Evolutionary conservation across 805 yeast genomes (phyloP), one percentile per base, ranked within the genome.

Genomic region (Sugiyamaella qingdaonensis): DNA sequence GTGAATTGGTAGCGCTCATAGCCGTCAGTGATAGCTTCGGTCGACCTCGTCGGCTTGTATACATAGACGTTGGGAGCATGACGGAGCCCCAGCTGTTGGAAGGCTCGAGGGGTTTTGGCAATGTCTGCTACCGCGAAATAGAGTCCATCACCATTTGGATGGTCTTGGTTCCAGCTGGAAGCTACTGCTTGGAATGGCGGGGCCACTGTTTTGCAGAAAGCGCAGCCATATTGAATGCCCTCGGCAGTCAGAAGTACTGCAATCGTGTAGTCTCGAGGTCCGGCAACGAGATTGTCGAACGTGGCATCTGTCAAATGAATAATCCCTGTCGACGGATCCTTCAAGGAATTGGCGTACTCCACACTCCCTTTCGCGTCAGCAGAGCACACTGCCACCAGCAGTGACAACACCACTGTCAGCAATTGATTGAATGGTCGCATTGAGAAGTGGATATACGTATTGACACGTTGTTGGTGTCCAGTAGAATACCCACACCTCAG

Each of bases 101-200:
- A 86, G 10, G 79, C 68, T 44, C 71, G 70, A 61, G 76, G 77
- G 13, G 82, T 76, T 46, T 80, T 80, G 45, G 75, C 70, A 63
- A 87, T 83, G 64, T 92, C 96, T 13, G 95, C 83, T 42, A 76
- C 71, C 14, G 88, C 87, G 68, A 92, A 88, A 72, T 79, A 83
- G 36, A 91, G 70, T 31, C 74, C 78, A 45, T 75, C 78, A 41
- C 79, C 54, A 4, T 56, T 59, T 18, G 88, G 85, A 61, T 80
- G 83, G 42, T 78, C 83, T 36, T 74, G 64, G 52, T 71, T 64
- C 84, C 85, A 87, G 21, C 91, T 83, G 47, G 73, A 62, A 7
- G 88, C 95, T 39, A 89, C 68, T 42, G 70, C 64, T 14, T 78
- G 78, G 62, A 68, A 87, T 42, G 78, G 79, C 1, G 97, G 95